These are phyloP conservation scores for Saksenaea oblongispora DNA, from an alignment of 371 early-diverging fungal genomes.

Conservation along the genomic window DNA sequence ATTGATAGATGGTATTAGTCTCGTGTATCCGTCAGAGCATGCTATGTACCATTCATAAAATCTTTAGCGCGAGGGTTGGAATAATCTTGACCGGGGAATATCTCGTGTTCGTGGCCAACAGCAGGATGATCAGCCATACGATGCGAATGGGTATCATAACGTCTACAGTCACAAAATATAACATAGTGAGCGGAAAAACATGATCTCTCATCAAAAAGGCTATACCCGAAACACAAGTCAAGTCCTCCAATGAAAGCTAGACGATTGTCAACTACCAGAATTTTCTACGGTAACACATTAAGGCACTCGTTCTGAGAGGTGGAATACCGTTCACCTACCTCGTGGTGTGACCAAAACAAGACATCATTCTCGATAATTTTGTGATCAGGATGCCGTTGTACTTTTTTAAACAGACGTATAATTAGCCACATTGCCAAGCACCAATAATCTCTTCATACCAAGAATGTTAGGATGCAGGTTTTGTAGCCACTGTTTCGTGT, in stretches of 20 bases:
- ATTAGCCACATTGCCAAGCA: neutral
- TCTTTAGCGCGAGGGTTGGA: constrained; percentile 92
- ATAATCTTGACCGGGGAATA: constrained; percentile 89
- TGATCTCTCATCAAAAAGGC: neutral
- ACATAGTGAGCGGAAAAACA: neutral
- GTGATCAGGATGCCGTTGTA: constrained; percentile 88
- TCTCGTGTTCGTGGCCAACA: constrained; percentile 41
- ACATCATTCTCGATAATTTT: constrained; percentile 63
- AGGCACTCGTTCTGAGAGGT: constrained; percentile 17
- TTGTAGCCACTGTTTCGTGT: constrained; percentile 81
- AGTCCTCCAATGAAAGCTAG: constrained; percentile 91
- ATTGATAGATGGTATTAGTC: neutral
- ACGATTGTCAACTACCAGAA: constrained; percentile 81
- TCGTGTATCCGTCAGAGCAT: neutral
- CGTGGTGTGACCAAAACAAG: constrained; percentile 82
- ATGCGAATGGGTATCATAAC: constrained; percentile 87
- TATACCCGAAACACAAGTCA: constrained; percentile 84
- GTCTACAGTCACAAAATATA: constrained; percentile 33
- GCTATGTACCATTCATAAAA: constrained; percentile 68
- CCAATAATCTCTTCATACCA: constrained; percentile 44
- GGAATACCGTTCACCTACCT: constrained; percentile 27
- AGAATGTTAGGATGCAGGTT: constrained; percentile 80
- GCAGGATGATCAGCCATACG: constrained; percentile 73
- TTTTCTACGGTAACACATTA: constrained; percentile 61
- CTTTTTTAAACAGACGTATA: constrained; percentile 22